These are phyloP conservation scores for Geotrichum fermentans DNA, from an alignment of 1,139 yeast species.

Conservation along the genomic window DNA sequence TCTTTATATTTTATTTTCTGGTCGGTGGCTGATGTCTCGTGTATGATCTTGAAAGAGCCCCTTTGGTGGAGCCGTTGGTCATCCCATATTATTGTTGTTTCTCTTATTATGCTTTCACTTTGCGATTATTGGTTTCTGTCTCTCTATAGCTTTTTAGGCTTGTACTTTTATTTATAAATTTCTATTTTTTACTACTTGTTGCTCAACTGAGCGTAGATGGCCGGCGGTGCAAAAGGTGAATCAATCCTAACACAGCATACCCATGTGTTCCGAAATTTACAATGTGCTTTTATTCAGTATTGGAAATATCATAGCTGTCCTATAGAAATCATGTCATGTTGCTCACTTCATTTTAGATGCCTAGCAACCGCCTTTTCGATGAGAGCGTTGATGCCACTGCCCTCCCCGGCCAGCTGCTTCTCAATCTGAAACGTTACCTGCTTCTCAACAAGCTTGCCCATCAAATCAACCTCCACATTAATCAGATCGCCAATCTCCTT, in stretches of 20 bases:
- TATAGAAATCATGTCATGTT: too few species aligned
- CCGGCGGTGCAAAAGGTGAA: too few species aligned
- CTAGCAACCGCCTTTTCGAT: slow-evolving; percentile 51
- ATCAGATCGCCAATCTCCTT: slow-evolving; percentile 62
- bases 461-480: slow-evolving; percentile 89
- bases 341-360: slow-evolving; percentile 41
- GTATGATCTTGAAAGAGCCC: too few species aligned
- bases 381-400: slow-evolving; percentile 41
- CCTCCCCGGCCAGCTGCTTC: slow-evolving; percentile 33
- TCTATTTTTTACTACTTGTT: background rate
- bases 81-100: too few species aligned
- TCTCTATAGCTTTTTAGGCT: background rate
- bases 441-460: slow-evolving; percentile 86
- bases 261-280: too few species aligned
- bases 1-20: background rate
- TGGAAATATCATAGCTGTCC: too few species aligned
- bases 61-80: too few species aligned
- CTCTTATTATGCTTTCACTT: too few species aligned
- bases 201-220: background rate
- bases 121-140: background rate
- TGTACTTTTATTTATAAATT: background rate
- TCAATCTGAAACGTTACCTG: slow-evolving; percentile 64
- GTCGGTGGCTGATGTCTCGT: too few species aligned
- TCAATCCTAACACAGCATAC: too few species aligned
- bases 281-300: too few species aligned